Base-by-base conservation (phyloP, 2,329 filamentous ascomycete species). In the Colletotrichum cordylinicola region DNA sequence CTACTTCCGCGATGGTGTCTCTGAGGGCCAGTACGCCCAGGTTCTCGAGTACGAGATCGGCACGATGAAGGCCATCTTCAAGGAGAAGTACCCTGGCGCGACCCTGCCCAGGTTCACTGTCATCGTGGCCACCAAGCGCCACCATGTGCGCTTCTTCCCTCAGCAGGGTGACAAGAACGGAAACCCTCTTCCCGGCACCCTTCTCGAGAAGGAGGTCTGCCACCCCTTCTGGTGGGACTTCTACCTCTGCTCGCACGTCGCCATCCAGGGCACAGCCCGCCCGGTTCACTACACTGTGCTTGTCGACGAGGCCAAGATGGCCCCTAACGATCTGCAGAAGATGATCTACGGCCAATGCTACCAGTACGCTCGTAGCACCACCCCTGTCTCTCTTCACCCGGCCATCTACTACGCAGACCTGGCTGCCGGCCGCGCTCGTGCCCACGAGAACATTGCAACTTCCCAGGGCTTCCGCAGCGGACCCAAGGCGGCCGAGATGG, bases 361-460 rank as follows among this genome's bases (percentile, higher is more conserved):
- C 84, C 95, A 98, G 72, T 99, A 98, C 81, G 93, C 94, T 71
- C 92, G 97, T 18, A 97, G 96, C 0, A 98, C 96, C 0, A 98
- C 96, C 0, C 95, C 97, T 0, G 96, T 99, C 0, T 98, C 96
- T 0, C 85, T 97, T 0, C 94, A 93, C 78, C 97, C 97, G 0
- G 96, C 97, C 0, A 94, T 98, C 1, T 99, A 99, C 89, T 99
- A 99, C 80, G 96, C 98, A 0, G 97, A 99, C 84, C 86, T 99
- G 78, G 96, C 96, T 39, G 94, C 95, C 10, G 92, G 92, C 74
- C 94, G 97, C 66, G 95, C 95, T 24, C 92, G 93, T 70, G 88
- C 92, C 5, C 97, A 99, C 78, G 93, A 96, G 80, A 83, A 88
- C 74, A 79, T 86, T 5, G 81, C 86, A 0, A 82, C 87, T 0